Evolutionary conservation across 192 early-diverging fungal species (phyloP), one percentile per base, ranked within the genome.

Genomic region (Backusella circina): DNA sequence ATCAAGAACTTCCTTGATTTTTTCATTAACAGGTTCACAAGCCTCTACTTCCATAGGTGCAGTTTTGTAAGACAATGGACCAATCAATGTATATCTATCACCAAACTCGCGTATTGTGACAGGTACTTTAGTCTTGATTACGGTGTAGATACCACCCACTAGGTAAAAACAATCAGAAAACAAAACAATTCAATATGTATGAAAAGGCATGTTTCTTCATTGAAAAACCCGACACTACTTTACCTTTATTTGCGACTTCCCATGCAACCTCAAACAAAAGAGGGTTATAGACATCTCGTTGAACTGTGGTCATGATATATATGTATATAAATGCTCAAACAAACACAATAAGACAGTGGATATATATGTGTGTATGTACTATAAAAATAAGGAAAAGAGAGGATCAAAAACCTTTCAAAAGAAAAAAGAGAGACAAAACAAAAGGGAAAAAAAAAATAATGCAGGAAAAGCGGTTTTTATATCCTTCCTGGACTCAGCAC

Each of bases 71-170:
- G 91, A 92, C 65, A 96, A 86, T 1, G 97, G 97, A 2, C 97
- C 97, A 41, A 97, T 95, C 79, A 99, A 86, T 74, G 90, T 91
- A 82, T 97, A 99, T 26, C 95, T 90, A 76, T 96, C 91, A 72
- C 95, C 96, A 86, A 95, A 99, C 80, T 99, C 97, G 61, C 93
- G 90, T 50, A 91, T 88, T 0, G 97, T 99, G 21, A 99, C 95
- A 13, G 97, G 97, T 1, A 93, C 96, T 82, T 99, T 99, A 32
- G 96, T 94, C 85, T 95, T 95, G 82, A 99, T 94, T 23, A 99
- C 96, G 5, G 96, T 99, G 87, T 99, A 97, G 83, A 99, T 98
- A 51, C 96, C 96, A 78, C 97, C 97, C 36, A 98, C 97, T 95
- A 74, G 23, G 3, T 23, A 10, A 61, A 61, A n/a, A 10, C 9